phyloP scores from a whole-genome alignment of 768 basidiomycete genomes.

The Imleria badia region DNA sequence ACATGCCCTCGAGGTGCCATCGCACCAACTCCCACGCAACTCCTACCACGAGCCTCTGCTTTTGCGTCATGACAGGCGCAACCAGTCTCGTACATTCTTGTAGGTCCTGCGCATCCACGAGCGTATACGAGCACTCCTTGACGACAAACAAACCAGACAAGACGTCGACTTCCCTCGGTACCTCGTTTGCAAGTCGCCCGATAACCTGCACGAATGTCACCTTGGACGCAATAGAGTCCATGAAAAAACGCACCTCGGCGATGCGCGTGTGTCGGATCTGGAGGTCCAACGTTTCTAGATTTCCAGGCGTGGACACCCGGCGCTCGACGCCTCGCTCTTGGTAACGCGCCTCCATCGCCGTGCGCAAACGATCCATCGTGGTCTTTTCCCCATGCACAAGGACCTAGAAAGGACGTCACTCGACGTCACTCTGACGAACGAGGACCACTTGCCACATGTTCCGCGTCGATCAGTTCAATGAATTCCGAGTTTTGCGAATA shows the following conservation, averaged over 20 bases:
- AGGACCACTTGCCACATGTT: conserved; percentile 69
- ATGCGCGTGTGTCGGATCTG: conserved; percentile 86
- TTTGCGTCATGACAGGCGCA: conserved; percentile 79
- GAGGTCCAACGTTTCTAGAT: conserved; percentile 82
- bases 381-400: conserved; percentile 93
- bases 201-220: no score
- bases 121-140: conserved; percentile 92
- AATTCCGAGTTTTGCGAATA: conserved; percentile 95
- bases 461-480: conserved; percentile 87
- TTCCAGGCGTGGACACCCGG: conserved; percentile 91
- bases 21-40: conserved; percentile 90
- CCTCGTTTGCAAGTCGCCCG: conserved; percentile 76
- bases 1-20: conserved; percentile 98
- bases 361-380: conserved; percentile 83
- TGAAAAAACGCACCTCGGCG: no score
- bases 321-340: conserved; percentile 87
- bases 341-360: conserved; percentile 81
- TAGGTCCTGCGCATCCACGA: conserved; percentile 87
- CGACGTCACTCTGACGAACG: background rate
- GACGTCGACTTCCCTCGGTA: conserved; percentile 65
- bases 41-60: conserved; percentile 75
- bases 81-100: conserved; percentile 88
- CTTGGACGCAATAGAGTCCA: no score
- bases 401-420: conserved; percentile 47
- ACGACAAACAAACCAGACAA: conserved; percentile 85